Evolutionary conservation across 805 yeast species (phyloP).

Genomic region (Saccharomycopsis fodiens): DNA sequence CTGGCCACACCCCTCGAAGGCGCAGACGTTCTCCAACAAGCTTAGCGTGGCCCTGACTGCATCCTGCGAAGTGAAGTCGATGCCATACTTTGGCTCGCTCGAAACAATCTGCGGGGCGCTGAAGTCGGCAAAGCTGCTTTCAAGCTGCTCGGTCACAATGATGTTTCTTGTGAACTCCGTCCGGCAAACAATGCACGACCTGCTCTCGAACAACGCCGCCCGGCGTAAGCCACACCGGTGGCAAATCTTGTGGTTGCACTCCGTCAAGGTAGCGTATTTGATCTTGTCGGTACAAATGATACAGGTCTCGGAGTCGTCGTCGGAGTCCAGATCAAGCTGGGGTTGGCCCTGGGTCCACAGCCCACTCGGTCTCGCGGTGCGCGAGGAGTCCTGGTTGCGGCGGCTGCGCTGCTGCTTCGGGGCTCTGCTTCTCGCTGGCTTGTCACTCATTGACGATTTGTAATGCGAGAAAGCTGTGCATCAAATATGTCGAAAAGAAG

Average conservation of each 20-base stretch:
- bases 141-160: constrained; percentile 46
- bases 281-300: constrained; percentile 78
- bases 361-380: constrained; percentile 2
- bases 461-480: too few species aligned
- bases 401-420: too few species aligned
- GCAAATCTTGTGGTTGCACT: constrained; percentile 83
- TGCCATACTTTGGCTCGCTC: constrained; percentile 39
- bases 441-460: not conserved
- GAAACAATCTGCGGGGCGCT: constrained; percentile 28
- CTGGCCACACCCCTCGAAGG: constrained; percentile 32
- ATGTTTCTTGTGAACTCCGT: constrained; percentile 31
- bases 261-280: constrained; percentile 57
- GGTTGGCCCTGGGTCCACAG: not conserved
- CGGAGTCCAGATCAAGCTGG: constrained; percentile 26
- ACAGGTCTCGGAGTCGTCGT: constrained; percentile 45
- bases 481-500: too few species aligned
- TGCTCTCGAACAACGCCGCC: constrained; percentile 68
- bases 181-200: constrained; percentile 78
- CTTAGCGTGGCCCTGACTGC: constrained; percentile 41
- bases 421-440: constrained; percentile 3
- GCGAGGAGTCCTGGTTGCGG: constrained; percentile 14
- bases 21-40: constrained; percentile 52
- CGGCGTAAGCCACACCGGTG: constrained; percentile 77
- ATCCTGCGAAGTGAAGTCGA: constrained; percentile 47
- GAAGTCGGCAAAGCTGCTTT: constrained; percentile 33